Evolutionary conservation across 176 grass and related monocot species (phyloP).

Genomic region (Zoysia japonica): DNA sequence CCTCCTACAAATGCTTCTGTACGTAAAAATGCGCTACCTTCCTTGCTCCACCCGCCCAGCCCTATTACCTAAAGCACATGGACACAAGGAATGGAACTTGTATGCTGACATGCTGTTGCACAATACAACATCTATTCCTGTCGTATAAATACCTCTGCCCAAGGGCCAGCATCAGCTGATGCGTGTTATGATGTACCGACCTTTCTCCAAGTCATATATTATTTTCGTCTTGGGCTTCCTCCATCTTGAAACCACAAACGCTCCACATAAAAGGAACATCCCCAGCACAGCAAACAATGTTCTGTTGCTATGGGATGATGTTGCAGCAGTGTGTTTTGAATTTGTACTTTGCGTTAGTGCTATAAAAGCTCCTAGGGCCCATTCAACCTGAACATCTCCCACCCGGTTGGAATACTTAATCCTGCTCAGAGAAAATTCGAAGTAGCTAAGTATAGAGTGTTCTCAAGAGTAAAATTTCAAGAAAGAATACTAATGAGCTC

Average conservation of each 20-base stretch:
- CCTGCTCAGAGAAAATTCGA: constrained; percentile 42
- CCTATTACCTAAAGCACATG: constrained; percentile 34
- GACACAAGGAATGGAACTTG: constrained; percentile 58
- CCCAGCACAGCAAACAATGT: constrained; percentile 42
- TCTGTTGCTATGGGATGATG: constrained; percentile 35
- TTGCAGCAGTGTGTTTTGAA: constrained; percentile 7
- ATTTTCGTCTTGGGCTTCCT: constrained; percentile 72
- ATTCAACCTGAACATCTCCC: constrained; percentile 64
- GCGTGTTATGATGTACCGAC: constrained; percentile 75
- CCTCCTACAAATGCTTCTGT: constrained; percentile 35
- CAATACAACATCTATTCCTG: constrained; percentile 54
- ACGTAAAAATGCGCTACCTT: constrained; percentile 27
- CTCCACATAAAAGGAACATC: constrained; percentile 43
- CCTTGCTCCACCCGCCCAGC: constrained; percentile 29
- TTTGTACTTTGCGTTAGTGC: constrained; percentile 31
- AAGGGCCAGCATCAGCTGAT: constrained; percentile 50
- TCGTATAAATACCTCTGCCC: constrained; percentile 38
- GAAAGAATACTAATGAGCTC: constrained; percentile 21
- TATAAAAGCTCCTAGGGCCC: constrained; percentile 82
- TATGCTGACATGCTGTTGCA: constrained; percentile 50
- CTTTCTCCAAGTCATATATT: constrained; percentile 96
- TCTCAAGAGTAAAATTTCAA: constrained; percentile 21
- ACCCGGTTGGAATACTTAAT: constrained; percentile 78
- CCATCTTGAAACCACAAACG: constrained; percentile 59
- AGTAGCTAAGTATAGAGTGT: constrained; percentile 2